These are phyloP conservation scores for Phyllosticta capitalensis DNA, from an alignment of 2,329 filamentous ascomycete genomes.

Conservation along the genomic window DNA sequence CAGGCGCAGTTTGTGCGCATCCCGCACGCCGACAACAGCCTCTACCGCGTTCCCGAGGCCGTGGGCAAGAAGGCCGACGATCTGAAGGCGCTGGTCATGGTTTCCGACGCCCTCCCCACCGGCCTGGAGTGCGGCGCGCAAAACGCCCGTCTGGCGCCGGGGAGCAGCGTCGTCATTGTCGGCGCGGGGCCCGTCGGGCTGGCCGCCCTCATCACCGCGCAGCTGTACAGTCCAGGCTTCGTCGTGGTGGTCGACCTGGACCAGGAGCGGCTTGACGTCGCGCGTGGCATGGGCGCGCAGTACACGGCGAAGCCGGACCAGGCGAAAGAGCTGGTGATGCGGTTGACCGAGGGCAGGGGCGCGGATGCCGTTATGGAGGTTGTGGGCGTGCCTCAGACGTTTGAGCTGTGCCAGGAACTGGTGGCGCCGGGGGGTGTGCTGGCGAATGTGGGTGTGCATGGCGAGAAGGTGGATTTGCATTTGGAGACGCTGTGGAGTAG, in stretches of 20 bases:
- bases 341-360: constrained; percentile 41
- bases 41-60: constrained; percentile 36
- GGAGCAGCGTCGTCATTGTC: constrained; percentile 44
- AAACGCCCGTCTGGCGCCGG: constrained; percentile 43
- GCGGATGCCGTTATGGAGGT: constrained; percentile 51
- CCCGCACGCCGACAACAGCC: constrained; percentile 40
- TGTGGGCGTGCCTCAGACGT: constrained; percentile 45
- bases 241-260: constrained; percentile 47
- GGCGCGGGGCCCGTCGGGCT: constrained; percentile 49
- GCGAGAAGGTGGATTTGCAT: constrained; percentile 42
- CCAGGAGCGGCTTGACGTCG: constrained; percentile 37
- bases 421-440: constrained; percentile 45
- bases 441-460: constrained; percentile 51
- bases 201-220: constrained; percentile 44
- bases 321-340: constrained; percentile 31
- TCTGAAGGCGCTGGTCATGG: constrained; percentile 34
- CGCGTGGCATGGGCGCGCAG: constrained; percentile 41
- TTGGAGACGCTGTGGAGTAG: constrained; percentile 46
- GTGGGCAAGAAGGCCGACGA: constrained; percentile 29
- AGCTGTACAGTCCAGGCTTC: constrained; percentile 44
- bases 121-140: constrained; percentile 47
- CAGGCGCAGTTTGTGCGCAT: constrained; percentile 50
- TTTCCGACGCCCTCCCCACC: constrained; percentile 50
- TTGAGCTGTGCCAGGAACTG: constrained; percentile 44
- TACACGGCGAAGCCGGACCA: constrained; percentile 25